A percentile compares a stretch with the other conserved stretches of the same genome.
phyloP scores from a whole-genome alignment of 73 alveolate genomes.

The Breviolum minutum region DNA sequence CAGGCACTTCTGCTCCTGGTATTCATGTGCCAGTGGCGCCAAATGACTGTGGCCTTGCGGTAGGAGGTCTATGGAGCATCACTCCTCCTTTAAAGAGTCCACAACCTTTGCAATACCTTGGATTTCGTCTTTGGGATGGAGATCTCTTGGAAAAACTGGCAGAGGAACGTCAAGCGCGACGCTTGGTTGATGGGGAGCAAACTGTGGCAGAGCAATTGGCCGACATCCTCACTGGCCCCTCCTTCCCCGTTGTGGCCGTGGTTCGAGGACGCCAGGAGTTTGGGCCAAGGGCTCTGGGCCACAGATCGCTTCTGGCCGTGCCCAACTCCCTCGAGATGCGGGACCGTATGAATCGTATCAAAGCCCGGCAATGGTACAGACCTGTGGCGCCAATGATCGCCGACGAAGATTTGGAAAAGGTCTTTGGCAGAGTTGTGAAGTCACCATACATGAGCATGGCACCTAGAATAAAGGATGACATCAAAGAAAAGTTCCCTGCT shows the following conservation, averaged over 20 bases:
- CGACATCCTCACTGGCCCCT: slow-evolving; percentile 28
- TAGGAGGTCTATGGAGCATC: slow-evolving; percentile 79
- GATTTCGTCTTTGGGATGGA: slow-evolving; percentile 67
- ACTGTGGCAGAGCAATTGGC: slow-evolving; percentile 70
- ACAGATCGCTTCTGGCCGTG: slow-evolving; percentile 58
- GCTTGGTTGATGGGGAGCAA: not conserved
- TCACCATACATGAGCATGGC: slow-evolving; percentile 91
- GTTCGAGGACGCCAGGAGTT: slow-evolving; percentile 88
- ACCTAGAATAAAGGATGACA: slow-evolving; percentile 9
- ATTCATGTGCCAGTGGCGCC: slow-evolving; percentile 91
- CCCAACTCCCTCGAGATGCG: slow-evolving; percentile 40
- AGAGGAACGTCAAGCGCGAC: slow-evolving; percentile 5
- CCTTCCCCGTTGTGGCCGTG: slow-evolving; percentile 51
- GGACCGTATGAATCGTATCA: slow-evolving; percentile 54
- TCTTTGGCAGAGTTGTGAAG: slow-evolving; percentile 51
- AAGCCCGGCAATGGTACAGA: slow-evolving; percentile 84
- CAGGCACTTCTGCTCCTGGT: not conserved
- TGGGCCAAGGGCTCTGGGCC: slow-evolving; percentile 86
- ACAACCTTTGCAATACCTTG: slow-evolving; percentile 68
- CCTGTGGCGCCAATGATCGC: slow-evolving; percentile 94
- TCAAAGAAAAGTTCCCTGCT: slow-evolving; percentile 32
- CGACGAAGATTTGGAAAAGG: slow-evolving; percentile 60
- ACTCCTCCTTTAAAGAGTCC: slow-evolving; percentile 16
- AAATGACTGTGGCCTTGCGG: slow-evolving; percentile 71
- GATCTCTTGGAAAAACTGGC: slow-evolving; percentile 1